Conservation (phyloP, 192 early-diverging fungal genomes). For the Coemansia sp. region DNA sequence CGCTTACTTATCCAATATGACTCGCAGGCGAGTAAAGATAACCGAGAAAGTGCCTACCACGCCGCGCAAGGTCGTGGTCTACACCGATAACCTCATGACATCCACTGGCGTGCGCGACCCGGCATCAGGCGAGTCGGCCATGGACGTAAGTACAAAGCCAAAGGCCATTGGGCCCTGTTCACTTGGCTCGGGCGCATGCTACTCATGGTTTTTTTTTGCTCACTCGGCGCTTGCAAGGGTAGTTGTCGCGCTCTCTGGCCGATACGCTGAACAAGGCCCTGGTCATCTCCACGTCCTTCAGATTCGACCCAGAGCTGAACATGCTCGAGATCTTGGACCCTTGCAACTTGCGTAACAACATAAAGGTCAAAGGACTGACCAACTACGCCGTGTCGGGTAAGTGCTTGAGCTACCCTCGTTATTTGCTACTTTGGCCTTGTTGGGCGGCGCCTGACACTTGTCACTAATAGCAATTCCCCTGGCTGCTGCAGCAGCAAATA, state of each 20-base stretch:
- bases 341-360: conserved; percentile 44
- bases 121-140: conserved; percentile 27
- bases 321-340: conserved; percentile 57
- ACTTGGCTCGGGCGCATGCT: too few species aligned
- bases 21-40: conserved; percentile 48
- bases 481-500: background rate
- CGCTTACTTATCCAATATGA: conserved; percentile 12
- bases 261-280: conserved; percentile 53
- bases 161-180: too few species aligned
- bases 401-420: background rate
- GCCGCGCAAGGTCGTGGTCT: conserved; percentile 55
- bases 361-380: conserved; percentile 29
- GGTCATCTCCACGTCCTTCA: conserved; percentile 49
- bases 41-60: conserved; percentile 50
- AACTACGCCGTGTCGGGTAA: conserved; percentile 44
- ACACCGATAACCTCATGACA: conserved; percentile 56
- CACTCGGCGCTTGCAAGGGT: too few species aligned
- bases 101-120: conserved; percentile 37
- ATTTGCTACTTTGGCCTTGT: background rate
- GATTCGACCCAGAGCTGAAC: conserved; percentile 55
- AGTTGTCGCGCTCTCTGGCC: conserved; percentile 36
- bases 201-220: background rate
- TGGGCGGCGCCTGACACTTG: background rate
- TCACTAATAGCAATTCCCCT: background rate
- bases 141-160: conserved; percentile 20